Evolutionary conservation across 371 early-diverging fungal species (phyloP).

Genomic region (Gilbertella persicaria): DNA sequence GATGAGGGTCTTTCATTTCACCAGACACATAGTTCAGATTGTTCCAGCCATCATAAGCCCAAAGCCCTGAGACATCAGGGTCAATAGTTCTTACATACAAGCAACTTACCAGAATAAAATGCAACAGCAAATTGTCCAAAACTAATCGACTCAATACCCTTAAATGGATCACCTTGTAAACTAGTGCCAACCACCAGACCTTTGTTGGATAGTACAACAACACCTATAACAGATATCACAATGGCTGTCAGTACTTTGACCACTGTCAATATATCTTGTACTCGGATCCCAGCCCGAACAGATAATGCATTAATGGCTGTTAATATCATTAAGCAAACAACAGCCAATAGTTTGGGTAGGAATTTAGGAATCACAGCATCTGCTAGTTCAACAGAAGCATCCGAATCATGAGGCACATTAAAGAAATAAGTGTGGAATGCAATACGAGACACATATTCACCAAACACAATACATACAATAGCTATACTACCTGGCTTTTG

Average conservation of each 20-base stretch:
- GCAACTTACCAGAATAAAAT: conserved; percentile 62
- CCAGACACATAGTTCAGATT: conserved; percentile 88
- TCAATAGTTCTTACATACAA: too few relatives aligned
- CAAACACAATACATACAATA: conserved; percentile 77
- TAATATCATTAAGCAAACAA: conserved; percentile 62
- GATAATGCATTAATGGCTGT: conserved; percentile 76
- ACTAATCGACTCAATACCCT: conserved; percentile 52
- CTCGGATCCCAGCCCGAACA: conserved; percentile 69
- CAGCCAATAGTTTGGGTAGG: conserved; percentile 70
- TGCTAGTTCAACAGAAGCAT: conserved; percentile 46
- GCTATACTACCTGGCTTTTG: conserved; percentile 77
- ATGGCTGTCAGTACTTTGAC: conserved; percentile 80
- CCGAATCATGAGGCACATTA: conserved; percentile 45
- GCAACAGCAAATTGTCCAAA: conserved; percentile 80
- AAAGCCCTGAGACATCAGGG: too few relatives aligned
- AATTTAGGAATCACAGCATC: conserved; percentile 56
- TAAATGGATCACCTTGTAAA: conserved; percentile 67
- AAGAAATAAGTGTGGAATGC: conserved; percentile 60
- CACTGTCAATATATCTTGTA: conserved; percentile 81
- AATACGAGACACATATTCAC: conserved; percentile 74
- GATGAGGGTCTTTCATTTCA: conserved; percentile 85
- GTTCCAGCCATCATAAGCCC: conserved; percentile 93
- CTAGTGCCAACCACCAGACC: conserved; percentile 53
- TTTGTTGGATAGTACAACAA: conserved; percentile 65
- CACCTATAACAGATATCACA: conserved; percentile 76